Conservation (phyloP, 1,139 yeast species). For the Hemisphaericaspora xylanilytica region DNA sequence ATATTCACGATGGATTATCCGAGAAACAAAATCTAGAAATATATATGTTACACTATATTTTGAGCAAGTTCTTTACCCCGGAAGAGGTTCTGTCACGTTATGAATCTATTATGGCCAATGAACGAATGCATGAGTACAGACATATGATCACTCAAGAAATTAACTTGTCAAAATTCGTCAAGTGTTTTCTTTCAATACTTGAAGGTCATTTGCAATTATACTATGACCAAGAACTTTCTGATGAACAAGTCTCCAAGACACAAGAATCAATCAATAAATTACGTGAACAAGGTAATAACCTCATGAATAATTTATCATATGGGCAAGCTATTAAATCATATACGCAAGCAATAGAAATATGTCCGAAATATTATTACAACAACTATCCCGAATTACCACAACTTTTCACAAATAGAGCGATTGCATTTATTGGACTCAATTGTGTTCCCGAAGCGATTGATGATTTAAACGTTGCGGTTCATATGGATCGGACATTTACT, state of each 20-base stretch:
- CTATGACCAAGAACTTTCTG: not conserved
- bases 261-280: slow-evolving; percentile 17
- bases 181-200: not conserved
- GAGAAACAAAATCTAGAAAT: not conserved
- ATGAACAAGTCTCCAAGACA: not conserved
- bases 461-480: slow-evolving; percentile 36
- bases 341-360: slow-evolving; percentile 35
- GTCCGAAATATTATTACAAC: slow-evolving; percentile 15
- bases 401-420: slow-evolving; percentile 39
- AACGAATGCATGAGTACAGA: not conserved
- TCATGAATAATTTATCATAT: slow-evolving; percentile 37
- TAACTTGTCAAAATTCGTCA: not conserved
- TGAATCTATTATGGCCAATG: not conserved
- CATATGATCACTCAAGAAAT: not conserved
- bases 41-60: not conserved
- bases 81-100: not conserved
- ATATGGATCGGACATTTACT: slow-evolving; percentile 32
- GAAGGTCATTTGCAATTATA: not conserved
- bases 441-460: slow-evolving; percentile 42
- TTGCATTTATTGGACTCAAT: slow-evolving; percentile 44
- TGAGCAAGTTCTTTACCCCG: not conserved
- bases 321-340: slow-evolving; percentile 44
- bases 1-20: not conserved
- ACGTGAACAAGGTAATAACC: slow-evolving; percentile 44
- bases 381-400: slow-evolving; percentile 26